Conservation (phyloP, 352 stramenopile species). For the Pythium angustatum region DNA sequence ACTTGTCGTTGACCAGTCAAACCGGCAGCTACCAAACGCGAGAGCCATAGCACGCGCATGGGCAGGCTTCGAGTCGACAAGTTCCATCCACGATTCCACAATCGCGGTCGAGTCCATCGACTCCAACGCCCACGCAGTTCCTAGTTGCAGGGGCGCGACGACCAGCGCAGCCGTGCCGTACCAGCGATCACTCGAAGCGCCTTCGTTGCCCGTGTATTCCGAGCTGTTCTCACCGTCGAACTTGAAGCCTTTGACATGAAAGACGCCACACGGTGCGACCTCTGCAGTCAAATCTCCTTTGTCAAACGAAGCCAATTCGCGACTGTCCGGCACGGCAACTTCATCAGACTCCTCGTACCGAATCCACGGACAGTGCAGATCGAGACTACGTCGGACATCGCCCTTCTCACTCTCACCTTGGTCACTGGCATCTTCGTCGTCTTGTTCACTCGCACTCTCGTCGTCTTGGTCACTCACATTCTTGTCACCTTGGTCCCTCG, state of each 20-base stretch:
- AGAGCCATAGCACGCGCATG: not conserved
- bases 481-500: no score
- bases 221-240: slow-evolving; percentile 10
- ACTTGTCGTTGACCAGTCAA: slow-evolving; percentile 1
- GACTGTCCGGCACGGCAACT: not conserved
- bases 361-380: not conserved
- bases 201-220: slow-evolving; percentile 17
- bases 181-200: slow-evolving; percentile 10
- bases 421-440: not conserved
- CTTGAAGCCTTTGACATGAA: not conserved
- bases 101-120: not conserved
- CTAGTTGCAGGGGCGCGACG: slow-evolving; percentile 8
- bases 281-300: slow-evolving; percentile 3
- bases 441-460: no score
- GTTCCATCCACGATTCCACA: not conserved
- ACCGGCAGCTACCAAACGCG: not conserved
- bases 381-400: not conserved
- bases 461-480: no score
- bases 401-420: not conserved
- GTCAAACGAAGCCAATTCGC: not conserved
- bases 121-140: not conserved
- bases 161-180: slow-evolving; percentile 26
- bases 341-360: not conserved
- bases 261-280: slow-evolving; percentile 8
- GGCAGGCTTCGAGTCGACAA: not conserved